Conservation (phyloP, 495 filamentous ascomycete genomes). For the Hyphodiscus hymeniophilus region DNA sequence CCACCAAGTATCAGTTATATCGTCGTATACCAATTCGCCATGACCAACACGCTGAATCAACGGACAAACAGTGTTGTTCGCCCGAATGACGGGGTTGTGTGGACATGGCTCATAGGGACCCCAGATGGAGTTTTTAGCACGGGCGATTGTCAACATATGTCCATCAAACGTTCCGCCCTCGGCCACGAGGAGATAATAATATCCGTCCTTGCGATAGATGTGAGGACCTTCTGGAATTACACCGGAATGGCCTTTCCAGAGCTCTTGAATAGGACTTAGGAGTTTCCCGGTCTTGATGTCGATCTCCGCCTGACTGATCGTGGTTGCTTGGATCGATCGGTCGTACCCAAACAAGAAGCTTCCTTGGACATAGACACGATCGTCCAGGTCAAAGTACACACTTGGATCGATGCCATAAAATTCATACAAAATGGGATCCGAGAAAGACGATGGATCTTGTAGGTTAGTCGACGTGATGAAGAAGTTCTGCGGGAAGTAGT, state of each 20-base stretch:
- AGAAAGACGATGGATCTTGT: neutral
- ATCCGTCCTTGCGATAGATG: slow-evolving; percentile 54
- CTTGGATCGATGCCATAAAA: slow-evolving; percentile 31
- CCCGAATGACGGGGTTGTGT: slow-evolving; percentile 47
- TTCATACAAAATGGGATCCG: neutral
- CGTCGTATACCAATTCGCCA: slow-evolving; percentile 42
- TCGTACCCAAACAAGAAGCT: too few relatives aligned
- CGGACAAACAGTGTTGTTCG: slow-evolving; percentile 38
- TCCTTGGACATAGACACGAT: slow-evolving; percentile 37
- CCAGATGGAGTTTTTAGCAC: slow-evolving; percentile 34
- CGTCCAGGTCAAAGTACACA: slow-evolving; percentile 44
- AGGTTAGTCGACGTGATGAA: neutral
- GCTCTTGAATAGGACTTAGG: slow-evolving; percentile 28
- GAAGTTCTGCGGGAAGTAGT: too few relatives aligned
- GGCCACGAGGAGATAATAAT: slow-evolving; percentile 61
- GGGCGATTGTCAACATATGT: slow-evolving; percentile 45
- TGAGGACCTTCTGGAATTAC: slow-evolving; percentile 56
- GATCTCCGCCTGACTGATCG: slow-evolving; percentile 33
- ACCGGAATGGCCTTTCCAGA: slow-evolving; percentile 48
- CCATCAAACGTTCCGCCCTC: slow-evolving; percentile 55
- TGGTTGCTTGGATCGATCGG: too few relatives aligned
- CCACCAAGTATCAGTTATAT: slow-evolving; percentile 46
- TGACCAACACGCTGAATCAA: slow-evolving; percentile 45
- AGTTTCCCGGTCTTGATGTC: slow-evolving; percentile 37
- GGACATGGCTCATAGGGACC: slow-evolving; percentile 50